Percentiles rank a stretch among this genome's conserved stretches.
phyloP scores from a whole-genome alignment of 495 filamentous ascomycete genomes.

The Xanthoparmelia taractica region DNA sequence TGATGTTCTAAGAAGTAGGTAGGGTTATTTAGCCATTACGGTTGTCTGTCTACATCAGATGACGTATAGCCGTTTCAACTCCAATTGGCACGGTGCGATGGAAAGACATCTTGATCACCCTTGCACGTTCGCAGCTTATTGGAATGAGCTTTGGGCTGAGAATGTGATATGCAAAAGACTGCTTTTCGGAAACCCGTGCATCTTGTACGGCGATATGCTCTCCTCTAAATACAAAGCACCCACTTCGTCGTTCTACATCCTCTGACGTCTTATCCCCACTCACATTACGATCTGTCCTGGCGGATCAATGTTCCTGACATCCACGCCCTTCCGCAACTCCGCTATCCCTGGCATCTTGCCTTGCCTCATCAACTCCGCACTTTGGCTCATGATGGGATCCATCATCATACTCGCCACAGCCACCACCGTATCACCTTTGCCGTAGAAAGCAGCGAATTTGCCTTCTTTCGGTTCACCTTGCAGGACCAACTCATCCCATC shows the following conservation, averaged over 20 bases:
- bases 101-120: too few relatives aligned
- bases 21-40: too few relatives aligned
- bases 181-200: too few relatives aligned
- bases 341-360: slow-evolving; percentile 75
- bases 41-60: too few relatives aligned
- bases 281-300: slow-evolving; percentile 46
- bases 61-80: too few relatives aligned
- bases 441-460: slow-evolving; percentile 85
- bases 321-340: slow-evolving; percentile 63
- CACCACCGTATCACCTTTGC: slow-evolving; percentile 78
- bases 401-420: slow-evolving; percentile 85
- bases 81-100: too few relatives aligned
- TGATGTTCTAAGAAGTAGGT: too few relatives aligned
- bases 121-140: too few relatives aligned
- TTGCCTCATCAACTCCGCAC: slow-evolving; percentile 76
- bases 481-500: slow-evolving; percentile 78
- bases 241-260: background rate
- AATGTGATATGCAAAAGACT: too few relatives aligned
- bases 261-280: background rate
- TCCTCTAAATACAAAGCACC: background rate
- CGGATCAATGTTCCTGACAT: slow-evolving; percentile 57
- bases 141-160: too few relatives aligned
- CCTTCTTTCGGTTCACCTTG: slow-evolving; percentile 68
- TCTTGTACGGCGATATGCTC: background rate
- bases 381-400: slow-evolving; percentile 80